A percentile compares a stretch with the other conserved stretches of the same genome.
Conservation (phyloP, 345 rosid genomes). For the Trapa bicornis region DNA sequence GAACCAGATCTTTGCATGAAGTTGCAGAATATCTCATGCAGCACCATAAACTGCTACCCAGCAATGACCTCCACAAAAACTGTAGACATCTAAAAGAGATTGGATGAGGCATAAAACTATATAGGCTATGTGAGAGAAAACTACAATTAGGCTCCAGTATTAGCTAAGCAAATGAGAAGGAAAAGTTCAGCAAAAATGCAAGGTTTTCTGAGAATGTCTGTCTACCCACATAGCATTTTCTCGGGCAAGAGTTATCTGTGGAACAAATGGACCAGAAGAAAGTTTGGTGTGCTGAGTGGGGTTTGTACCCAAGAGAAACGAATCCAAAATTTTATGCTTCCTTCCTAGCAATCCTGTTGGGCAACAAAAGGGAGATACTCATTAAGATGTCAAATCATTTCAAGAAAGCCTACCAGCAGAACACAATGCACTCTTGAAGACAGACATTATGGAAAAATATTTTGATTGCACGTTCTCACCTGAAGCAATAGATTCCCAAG, state of each 20-base stretch:
- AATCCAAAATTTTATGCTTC: constrained; percentile 44
- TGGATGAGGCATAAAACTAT: neutral
- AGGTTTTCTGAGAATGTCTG: neutral
- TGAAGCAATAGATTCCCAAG: constrained; percentile 95
- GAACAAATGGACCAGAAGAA: neutral
- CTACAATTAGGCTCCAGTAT: neutral
- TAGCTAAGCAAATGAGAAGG: too few species aligned
- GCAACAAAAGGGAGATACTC: neutral
- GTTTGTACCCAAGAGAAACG: neutral
- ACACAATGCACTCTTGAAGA: neutral
- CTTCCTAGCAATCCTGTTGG: constrained; percentile 81
- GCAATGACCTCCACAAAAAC: neutral
- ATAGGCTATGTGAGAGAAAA: neutral
- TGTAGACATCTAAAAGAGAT: neutral
- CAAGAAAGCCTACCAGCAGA: neutral
- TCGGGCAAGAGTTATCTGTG: neutral
- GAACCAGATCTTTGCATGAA: neutral
- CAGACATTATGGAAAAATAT: neutral
- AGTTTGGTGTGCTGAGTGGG: neutral
- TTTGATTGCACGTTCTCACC: constrained; percentile 25
- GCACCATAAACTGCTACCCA: neutral
- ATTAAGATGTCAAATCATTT: neutral
- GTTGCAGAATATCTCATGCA: neutral
- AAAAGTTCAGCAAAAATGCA: neutral
- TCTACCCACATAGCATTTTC: neutral